Percentiles rank a stretch among this genome's conserved stretches.
phyloP scores from a whole-genome alignment of 768 basidiomycete species.

The Hirschioporus abietinus region DNA sequence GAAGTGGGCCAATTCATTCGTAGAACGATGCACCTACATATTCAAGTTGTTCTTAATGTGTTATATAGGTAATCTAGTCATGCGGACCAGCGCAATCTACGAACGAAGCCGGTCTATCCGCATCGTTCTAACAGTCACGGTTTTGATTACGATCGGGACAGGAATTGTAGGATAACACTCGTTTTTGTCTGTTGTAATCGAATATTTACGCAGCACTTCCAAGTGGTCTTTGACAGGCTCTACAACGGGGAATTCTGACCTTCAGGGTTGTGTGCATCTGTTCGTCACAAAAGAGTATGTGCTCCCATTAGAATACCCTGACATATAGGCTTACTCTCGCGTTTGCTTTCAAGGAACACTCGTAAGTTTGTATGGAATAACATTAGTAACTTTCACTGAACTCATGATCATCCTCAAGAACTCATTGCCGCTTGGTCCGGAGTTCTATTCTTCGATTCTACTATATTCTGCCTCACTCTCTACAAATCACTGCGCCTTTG shows the following conservation, averaged over 20 bases:
- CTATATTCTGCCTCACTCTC: slow-evolving; percentile 1
- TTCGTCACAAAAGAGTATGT: not conserved
- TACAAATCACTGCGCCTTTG: not conserved
- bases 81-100: not conserved
- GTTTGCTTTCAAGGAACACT: not conserved
- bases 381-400: not conserved
- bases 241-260: not conserved
- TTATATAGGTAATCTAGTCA: not conserved
- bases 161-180: not conserved
- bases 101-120: not conserved
- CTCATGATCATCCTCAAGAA: not conserved
- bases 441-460: slow-evolving; percentile 3
- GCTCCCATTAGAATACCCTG: not conserved
- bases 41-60: too few relatives aligned
- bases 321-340: not conserved
- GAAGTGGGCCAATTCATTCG: not conserved
- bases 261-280: not conserved
- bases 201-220: not conserved
- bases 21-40: not conserved
- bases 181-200: not conserved
- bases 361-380: not conserved
- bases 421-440: not conserved
- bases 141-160: not conserved
- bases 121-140: not conserved
- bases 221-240: slow-evolving; percentile 1